Conservation (phyloP, 1,139 yeast species). For the Meyerozyma elateridarum region DNA sequence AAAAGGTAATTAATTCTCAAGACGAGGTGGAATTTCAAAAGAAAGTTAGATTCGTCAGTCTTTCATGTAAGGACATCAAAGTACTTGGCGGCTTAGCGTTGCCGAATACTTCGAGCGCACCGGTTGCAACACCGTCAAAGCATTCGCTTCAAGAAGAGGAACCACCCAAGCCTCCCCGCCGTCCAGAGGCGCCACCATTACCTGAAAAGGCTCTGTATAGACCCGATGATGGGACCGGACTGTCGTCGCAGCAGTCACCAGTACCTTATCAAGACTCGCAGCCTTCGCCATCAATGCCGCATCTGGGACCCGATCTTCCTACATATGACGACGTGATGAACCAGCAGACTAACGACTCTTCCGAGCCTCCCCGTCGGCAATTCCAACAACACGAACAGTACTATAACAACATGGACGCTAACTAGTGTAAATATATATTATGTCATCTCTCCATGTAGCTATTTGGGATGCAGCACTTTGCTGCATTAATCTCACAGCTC, state of each 20-base stretch:
- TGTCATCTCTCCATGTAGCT: not conserved
- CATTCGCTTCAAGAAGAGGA: not conserved
- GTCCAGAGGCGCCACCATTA: slow-evolving; percentile 2
- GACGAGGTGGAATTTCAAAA: slow-evolving; percentile 15
- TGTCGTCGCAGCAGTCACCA: not conserved
- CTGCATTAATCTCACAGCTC: slow-evolving; percentile 4
- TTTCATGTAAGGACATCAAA: slow-evolving; percentile 32
- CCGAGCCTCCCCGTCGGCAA: slow-evolving; percentile 26
- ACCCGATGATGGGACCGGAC: too few relatives aligned
- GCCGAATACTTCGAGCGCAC: too few relatives aligned
- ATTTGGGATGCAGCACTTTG: not conserved
- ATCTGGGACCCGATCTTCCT: slow-evolving; percentile 4
- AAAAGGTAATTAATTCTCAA: slow-evolving; percentile 20
- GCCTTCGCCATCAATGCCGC: slow-evolving; percentile 1
- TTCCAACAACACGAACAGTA: slow-evolving; percentile 36
- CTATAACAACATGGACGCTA: slow-evolving; percentile 21
- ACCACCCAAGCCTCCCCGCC: slow-evolving; percentile 1
- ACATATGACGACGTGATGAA: slow-evolving; percentile 13
- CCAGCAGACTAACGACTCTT: slow-evolving; percentile 13
- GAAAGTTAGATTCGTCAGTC: slow-evolving; percentile 27
- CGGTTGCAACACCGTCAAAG: not conserved
- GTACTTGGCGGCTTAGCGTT: slow-evolving; percentile 40
- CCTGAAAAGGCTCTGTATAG: slow-evolving; percentile 2
- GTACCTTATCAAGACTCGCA: not conserved
- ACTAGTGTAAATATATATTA: not conserved